phyloP scores from a whole-genome alignment of 768 basidiomycete genomes.

The Boletellus sp. region DNA sequence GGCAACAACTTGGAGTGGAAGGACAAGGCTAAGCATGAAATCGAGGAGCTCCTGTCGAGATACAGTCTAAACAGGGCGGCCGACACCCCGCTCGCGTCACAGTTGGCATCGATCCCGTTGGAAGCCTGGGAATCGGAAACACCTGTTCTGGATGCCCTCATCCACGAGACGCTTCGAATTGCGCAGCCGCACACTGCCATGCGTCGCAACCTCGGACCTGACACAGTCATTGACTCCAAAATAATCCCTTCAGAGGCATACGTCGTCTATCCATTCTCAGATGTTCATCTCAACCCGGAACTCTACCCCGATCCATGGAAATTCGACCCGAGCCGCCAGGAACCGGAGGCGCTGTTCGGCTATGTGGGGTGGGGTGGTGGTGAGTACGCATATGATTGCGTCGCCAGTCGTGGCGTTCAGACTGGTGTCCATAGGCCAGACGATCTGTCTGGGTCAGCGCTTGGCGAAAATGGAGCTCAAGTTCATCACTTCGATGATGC shows the following conservation, averaged over 20 bases:
- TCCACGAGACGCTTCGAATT: constrained; percentile 73
- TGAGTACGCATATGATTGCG: constrained; percentile 37
- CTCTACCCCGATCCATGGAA: constrained; percentile 76
- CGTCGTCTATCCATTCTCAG: constrained; percentile 76
- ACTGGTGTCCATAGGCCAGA: constrained; percentile 51
- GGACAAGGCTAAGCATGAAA: constrained; percentile 55
- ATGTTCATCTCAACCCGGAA: constrained; percentile 69
- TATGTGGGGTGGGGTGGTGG: constrained; percentile 82
- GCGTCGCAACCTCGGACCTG: constrained; percentile 75
- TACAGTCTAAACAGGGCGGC: constrained; percentile 31
- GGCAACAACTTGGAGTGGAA: constrained; percentile 67
- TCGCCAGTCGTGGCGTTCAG: constrained; percentile 10
- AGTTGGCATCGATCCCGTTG: constrained; percentile 59
- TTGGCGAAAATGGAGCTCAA: constrained; percentile 74
- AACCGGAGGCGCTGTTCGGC: constrained; percentile 48
- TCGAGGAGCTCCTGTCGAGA: constrained; percentile 50
- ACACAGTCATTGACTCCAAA: constrained; percentile 65
- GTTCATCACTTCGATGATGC: constrained; percentile 62
- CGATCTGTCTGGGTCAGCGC: constrained; percentile 67
- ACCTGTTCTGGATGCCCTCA: constrained; percentile 67
- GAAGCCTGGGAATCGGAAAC: constrained; percentile 67
- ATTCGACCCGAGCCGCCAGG: constrained; percentile 61
- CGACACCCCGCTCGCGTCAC: constrained; percentile 36
- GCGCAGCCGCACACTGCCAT: constrained; percentile 80
- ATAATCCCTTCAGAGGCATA: constrained; percentile 70